These are phyloP conservation scores for Sanghuangporus weigelae DNA, from an alignment of 1,284 basidiomycete species.

Conservation along the genomic window DNA sequence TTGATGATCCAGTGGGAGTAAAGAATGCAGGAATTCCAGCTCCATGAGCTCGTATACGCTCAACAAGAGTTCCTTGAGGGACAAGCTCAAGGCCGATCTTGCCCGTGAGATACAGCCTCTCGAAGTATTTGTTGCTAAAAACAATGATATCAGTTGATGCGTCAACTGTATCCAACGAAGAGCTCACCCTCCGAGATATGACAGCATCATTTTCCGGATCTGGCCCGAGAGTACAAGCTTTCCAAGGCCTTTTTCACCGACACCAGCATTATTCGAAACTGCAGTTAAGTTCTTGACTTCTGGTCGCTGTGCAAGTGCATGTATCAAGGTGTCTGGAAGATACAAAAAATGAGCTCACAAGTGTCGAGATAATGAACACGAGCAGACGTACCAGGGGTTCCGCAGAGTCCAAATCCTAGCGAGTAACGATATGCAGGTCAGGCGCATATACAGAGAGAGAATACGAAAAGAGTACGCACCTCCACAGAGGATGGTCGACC, in stretches of 20 bases:
- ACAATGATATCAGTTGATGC: slow-evolving; percentile 1
- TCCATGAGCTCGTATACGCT: slow-evolving; percentile 87
- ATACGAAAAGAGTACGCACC: slow-evolving; percentile 41
- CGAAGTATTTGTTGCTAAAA: slow-evolving; percentile 71
- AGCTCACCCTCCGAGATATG: slow-evolving; percentile 79
- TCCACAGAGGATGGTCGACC: slow-evolving; percentile 74
- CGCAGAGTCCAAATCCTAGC: slow-evolving; percentile 74
- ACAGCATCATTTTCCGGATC: slow-evolving; percentile 81
- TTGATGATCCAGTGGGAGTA: slow-evolving; percentile 90
- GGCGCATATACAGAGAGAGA: not conserved
- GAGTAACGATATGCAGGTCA: slow-evolving; percentile 5
- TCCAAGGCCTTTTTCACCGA: slow-evolving; percentile 77
- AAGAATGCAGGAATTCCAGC: slow-evolving; percentile 96
- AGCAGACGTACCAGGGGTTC: slow-evolving; percentile 55
- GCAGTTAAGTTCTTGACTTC: slow-evolving; percentile 75
- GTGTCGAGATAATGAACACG: not conserved
- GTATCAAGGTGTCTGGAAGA: slow-evolving; percentile 69
- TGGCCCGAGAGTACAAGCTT: slow-evolving; percentile 69
- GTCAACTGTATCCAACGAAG: not conserved
- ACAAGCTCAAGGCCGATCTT: slow-evolving; percentile 83
- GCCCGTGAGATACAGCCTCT: slow-evolving; percentile 74
- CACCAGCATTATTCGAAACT: slow-evolving; percentile 89
- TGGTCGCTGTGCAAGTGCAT: slow-evolving; percentile 69
- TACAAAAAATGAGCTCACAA: slow-evolving; percentile 20
- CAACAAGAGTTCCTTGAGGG: slow-evolving; percentile 89